These are phyloP conservation scores for Phytomonas sp. DNA, from an alignment of 208 protist species.

Conservation along the genomic window DNA sequence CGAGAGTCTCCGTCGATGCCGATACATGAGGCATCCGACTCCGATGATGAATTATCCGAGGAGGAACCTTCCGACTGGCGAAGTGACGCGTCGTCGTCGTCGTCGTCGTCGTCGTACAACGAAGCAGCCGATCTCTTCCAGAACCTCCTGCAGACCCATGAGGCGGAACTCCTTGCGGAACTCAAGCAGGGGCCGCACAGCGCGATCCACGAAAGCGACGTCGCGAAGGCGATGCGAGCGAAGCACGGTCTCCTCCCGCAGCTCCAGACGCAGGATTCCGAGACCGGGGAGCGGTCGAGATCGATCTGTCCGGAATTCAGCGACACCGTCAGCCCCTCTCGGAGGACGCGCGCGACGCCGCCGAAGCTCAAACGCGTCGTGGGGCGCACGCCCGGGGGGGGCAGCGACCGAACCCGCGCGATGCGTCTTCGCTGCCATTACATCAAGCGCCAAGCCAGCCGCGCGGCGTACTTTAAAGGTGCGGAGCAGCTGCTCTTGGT, in stretches of 20 bases:
- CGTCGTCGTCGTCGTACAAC: too few relatives aligned
- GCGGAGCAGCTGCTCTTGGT: conserved; percentile 23
- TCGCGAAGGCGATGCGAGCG: background rate
- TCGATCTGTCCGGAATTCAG: background rate
- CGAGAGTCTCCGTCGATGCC: too few relatives aligned
- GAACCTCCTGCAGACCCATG: too few relatives aligned
- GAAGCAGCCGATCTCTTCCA: too few relatives aligned
- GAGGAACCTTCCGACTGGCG: too few relatives aligned
- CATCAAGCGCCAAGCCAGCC: conserved; percentile 41
- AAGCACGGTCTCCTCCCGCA: background rate
- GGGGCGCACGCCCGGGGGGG: background rate
- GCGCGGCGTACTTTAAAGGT: conserved; percentile 30
- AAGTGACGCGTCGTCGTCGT: too few relatives aligned
- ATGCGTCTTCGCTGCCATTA: conserved; percentile 30
- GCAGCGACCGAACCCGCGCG: background rate
- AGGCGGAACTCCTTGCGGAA: too few relatives aligned
- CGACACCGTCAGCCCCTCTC: background rate
- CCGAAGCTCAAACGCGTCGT: background rate
- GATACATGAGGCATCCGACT: too few relatives aligned
- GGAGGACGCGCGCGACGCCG: background rate
- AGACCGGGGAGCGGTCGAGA: too few relatives aligned
- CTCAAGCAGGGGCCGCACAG: too few relatives aligned
- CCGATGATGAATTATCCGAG: too few relatives aligned
- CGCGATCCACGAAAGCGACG: too few relatives aligned
- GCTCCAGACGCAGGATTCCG: background rate